Conservation (phyloP, 2,329 filamentous ascomycete species). For the Fusarium newnesense region DNA sequence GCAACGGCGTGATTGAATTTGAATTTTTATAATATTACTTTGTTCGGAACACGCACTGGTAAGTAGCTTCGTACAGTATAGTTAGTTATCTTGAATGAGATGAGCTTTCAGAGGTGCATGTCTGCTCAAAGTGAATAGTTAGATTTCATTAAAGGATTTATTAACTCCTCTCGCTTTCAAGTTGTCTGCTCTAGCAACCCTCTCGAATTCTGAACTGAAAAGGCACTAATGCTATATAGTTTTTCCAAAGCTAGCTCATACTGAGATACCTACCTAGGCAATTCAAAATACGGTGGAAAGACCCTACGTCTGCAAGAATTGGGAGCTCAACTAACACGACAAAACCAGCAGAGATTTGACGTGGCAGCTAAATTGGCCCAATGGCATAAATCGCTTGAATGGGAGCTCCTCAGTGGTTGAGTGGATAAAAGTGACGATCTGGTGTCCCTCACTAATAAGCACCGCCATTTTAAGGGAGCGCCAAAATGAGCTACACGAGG, state of each 20-base stretch:
- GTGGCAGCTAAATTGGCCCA: slow-evolving; percentile 7
- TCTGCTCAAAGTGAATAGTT: neutral
- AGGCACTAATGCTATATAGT: neutral
- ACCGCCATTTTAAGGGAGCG: neutral
- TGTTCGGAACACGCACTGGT: neutral
- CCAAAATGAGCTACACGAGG: neutral
- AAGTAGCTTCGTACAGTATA: neutral
- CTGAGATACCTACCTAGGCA: neutral
- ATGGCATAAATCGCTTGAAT: slow-evolving; percentile 1
- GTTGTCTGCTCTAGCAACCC: neutral
- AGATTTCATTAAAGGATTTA: neutral
- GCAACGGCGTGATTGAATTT: neutral
- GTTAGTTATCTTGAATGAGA: neutral
- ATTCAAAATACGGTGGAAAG: neutral
- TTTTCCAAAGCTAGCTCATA: no score
- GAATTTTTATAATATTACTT: neutral
- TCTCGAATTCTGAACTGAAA: neutral
- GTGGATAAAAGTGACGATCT: neutral
- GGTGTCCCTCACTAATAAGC: neutral
- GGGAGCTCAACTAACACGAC: neutral
- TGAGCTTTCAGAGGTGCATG: neutral
- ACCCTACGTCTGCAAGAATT: slow-evolving; percentile 17
- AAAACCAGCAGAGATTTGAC: slow-evolving; percentile 1
- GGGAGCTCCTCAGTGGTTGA: neutral
- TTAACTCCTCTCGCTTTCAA: neutral